Base-by-base conservation (phyloP, 2,329 filamentous ascomycete genomes). In the Botryotinia convoluta region DNA sequence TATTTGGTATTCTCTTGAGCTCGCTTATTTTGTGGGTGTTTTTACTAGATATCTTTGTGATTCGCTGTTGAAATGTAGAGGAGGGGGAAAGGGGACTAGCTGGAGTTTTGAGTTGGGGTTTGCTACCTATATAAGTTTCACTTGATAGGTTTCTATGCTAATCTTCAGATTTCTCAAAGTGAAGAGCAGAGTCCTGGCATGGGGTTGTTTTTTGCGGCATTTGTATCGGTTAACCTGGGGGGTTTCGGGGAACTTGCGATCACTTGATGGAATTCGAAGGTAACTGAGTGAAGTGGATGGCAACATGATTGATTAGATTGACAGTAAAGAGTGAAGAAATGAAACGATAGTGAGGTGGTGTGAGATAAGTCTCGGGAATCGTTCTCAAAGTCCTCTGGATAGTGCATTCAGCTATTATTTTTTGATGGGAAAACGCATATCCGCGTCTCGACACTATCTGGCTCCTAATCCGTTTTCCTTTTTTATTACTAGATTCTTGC, bases 371-470 rank as follows among this genome's bases (percentile, higher is more conserved):
- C 32, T 37, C 57, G 12, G 1, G 0, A 35, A 51, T 29, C 32
- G 14, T 1, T 22, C 7, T 26, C 57, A 37, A 16, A 7, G 4
- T 60, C 57, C 7, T 22, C 32, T 37, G 9, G 32, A 26, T 7
- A 26, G 2, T 14, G 5, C 2, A 26, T 14, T 20, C 20, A 37
- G 35, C 32, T 26, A 37, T 14, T 4, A 14, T 35, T 37, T 37
- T 14, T 2, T 6, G 0, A 7, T 0, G 0, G 5, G 7, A 20
- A 37, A 14, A 14, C 3, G 4, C 5, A 37, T 8, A 60, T 16
- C 16, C 54, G 9, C 10, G 6, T 3, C 4, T 35, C 4, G 1
- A 10, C 2, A 10, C 5, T 35, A 20, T 1, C 7, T 32, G 16
- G 29, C 54, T 35, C 29, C 14, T 29, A 16, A 9, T 7, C 7